Base-by-base conservation (phyloP, 1,284 basidiomycete species). In the Vanrija sp. region DNA sequence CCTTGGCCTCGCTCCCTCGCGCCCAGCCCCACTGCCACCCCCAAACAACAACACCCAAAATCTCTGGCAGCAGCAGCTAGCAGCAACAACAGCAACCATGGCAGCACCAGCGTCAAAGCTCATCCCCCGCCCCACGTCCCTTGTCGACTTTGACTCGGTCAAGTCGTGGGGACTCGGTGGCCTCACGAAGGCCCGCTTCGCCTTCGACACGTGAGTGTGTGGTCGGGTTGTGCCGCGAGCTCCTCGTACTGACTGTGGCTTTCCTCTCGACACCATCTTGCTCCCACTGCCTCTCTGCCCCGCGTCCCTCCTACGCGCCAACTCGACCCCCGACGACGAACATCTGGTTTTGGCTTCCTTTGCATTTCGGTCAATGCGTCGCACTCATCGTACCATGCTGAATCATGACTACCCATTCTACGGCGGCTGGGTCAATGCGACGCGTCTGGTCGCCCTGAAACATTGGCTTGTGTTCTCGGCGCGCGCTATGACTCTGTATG, bases 101-200 rank as follows among this genome's bases (percentile, higher is more conserved):
- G 38, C 51, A 18, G 38, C 47, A 15, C 49, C 54, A 21, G 67
- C 65, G 0, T 75, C 73, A 8, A 68, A 72, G 45, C 64, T 66
- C 19, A 70, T 75, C 58, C 58, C 69, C 38, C 58, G 65, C 42
- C 67, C 73, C 34, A 71, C 73, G 18, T 68, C 71, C 29, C 60
- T 69, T 46, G 65, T 61, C 55, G 65, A 73, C 62, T 57, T 73
- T 46, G 60, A 57, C n/a, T 55, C 59, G 46, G 57, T 69, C 42
- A 67, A 57, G 47, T 61, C 65, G 14, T 75, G 71, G 71, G 73
- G 73, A 21, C 54, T 75, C 5, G 73, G 73, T n/a, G 62, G 61
- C 21, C 65, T 75, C 14, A 63, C 58, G 54, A 68, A 68, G 52
- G 63, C 69, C 16, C 64, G 62, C 43, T 69, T 72, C 63, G 58